Evolutionary conservation across 306 rosid genomes (phyloP), one percentile per base, ranked within the genome.

Genomic region (Fragaria ananassa): DNA sequence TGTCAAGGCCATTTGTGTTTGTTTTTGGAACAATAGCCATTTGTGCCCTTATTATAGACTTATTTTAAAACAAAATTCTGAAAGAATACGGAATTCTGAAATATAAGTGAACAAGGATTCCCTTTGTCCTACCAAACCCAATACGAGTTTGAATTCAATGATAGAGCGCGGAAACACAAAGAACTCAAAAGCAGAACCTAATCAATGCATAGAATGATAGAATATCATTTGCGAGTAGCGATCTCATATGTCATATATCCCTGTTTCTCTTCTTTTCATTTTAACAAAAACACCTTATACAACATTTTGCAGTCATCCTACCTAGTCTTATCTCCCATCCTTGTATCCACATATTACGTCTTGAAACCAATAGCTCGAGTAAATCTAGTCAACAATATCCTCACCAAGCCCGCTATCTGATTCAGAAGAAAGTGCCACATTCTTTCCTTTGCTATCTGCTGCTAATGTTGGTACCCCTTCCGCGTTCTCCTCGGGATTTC

Each of bases 371-470:
- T 8, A 25, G 72, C 15, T 5, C 31, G 17, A 53, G 63, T 67
- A 35, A 35, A 37, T 42, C 56, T 76, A 74, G 4, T 72, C 80
- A n/a, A n/a, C 80, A 25, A n/a, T 60, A 76, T 79, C 74, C 39
- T 74, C 78, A 19, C 62, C 74, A 49, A 14, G 63, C 3, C 81
- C 83, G 64, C 67, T 70, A 25, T 79, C 80, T 0, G 85, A 69
- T 18, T 64, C 77, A 14, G 64, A 70, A 23, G 75, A 56, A 46
- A 84, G 76, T 42, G 79, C 78, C 12, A 81, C 70, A 15, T 39
- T 60, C 94, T 92, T 88, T 78, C 86, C 97, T 87, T 85, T 88
- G 82, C 73, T 77, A 83, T 81, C 91, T 57, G 76, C 91, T 57
- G 78, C 63, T 45, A 82, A 51, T 19, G 89, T 53, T 39, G 86